These are phyloP conservation scores for Rhinocladiella similis DNA, from an alignment of 2,329 filamentous ascomycete species.

Conservation along the genomic window DNA sequence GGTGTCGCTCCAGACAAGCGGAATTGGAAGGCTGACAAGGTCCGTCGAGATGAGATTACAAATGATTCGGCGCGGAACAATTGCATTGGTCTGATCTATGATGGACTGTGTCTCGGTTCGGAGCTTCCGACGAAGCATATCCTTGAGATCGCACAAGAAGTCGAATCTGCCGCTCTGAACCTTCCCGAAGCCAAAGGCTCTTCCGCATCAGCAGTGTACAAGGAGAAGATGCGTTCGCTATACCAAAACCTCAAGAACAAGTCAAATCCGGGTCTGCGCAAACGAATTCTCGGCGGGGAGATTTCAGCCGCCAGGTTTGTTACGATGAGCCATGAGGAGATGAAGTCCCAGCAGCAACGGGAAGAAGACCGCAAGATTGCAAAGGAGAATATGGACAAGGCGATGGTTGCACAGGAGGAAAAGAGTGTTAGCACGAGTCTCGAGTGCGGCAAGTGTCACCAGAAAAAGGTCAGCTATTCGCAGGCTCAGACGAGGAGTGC, in stretches of 20 bases:
- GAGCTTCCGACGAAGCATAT: slow-evolving; percentile 61
- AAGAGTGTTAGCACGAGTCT: slow-evolving; percentile 86
- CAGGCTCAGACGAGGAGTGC: slow-evolving; percentile 95
- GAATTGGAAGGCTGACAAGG: slow-evolving; percentile 68
- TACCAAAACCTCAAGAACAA: slow-evolving; percentile 95
- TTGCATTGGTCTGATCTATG: slow-evolving; percentile 89
- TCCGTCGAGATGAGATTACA: slow-evolving; percentile 71
- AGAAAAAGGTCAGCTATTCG: slow-evolving; percentile 92
- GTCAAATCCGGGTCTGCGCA: slow-evolving; percentile 75
- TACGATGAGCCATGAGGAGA: slow-evolving; percentile 82
- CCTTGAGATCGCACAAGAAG: slow-evolving; percentile 64
- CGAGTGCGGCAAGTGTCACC: slow-evolving; percentile 86
- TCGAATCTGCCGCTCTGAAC: slow-evolving; percentile 73
- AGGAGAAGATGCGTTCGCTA: slow-evolving; percentile 84
- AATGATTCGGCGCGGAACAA: slow-evolving; percentile 73
- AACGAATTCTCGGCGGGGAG: slow-evolving; percentile 71
- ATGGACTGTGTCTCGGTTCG: slow-evolving; percentile 78
- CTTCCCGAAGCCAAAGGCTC: slow-evolving; percentile 60
- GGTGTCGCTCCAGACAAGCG: slow-evolving; percentile 70
- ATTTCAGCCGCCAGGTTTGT: slow-evolving; percentile 75
- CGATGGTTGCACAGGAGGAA: slow-evolving; percentile 89
- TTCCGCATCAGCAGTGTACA: slow-evolving; percentile 72
- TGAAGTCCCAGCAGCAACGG: slow-evolving; percentile 82
- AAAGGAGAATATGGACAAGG: slow-evolving; percentile 94
- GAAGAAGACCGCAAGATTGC: slow-evolving; percentile 74